Evolutionary conservation across 257 asterid genomes (phyloP), one percentile per base, ranked within the genome.

Genomic region (Linaria vulgaris): DNA sequence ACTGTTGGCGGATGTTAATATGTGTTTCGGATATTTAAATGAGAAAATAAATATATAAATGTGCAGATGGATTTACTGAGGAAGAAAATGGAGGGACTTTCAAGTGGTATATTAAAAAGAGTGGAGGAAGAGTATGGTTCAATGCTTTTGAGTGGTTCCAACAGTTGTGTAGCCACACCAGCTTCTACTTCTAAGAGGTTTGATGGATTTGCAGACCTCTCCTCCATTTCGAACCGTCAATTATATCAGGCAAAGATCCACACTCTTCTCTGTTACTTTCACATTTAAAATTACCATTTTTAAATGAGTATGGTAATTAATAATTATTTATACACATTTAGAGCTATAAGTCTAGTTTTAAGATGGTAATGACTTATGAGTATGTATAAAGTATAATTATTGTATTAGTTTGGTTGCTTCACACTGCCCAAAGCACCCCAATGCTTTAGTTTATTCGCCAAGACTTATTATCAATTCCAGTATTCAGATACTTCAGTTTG

Each of bases 161-260:
- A 76, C 51, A 78, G 82, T 73, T 83, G 80, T 23, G 76, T 71
- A 24, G 74, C 85, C 70, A 80, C 83, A 82, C 79, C 88, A 60
- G 82, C 92, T 74, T 84, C 92, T 15, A 69, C 79, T 43, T 78
- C 96, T 55, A 86, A 73, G 73, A 69, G 83, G 72, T 72, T 79
- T 16, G 78, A 82, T 51, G 34, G 6, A 6, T 27, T 27, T n/a
- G n/a, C n/a, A n/a, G n/a, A n/a, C n/a, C n/a, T n/a, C n/a, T n/a
- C n/a, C 34, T 27, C 34, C 6, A 27, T n/a, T n/a, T 27, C 34
- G 6, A 27, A 27, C 34, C n/a, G n/a, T n/a, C 74, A 78, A 12
- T 24, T 64, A 20, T 56, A 63, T 74, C 87, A 81, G 85, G 82
- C 52, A 63, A 64, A 31, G 27, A 49, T 23, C 24, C 10, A 5